Evolutionary conservation across 1,284 basidiomycete species (phyloP).

Genomic region (Ustilago esculenta): DNA sequence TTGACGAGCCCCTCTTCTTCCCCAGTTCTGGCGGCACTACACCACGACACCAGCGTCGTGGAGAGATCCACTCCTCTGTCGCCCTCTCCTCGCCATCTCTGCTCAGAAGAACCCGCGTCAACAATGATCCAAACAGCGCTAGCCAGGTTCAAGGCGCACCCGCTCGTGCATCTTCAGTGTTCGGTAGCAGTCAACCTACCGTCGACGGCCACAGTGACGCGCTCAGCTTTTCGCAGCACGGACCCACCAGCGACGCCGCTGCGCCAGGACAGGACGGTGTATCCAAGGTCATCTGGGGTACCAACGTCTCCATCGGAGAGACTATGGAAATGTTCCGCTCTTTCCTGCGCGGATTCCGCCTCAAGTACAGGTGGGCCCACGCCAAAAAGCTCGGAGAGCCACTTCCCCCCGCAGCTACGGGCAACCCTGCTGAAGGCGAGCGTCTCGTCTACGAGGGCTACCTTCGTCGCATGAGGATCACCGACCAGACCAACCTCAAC

Average conservation of each 20-base stretch:
- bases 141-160: constrained; percentile 16
- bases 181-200: constrained; percentile 77
- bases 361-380: constrained; percentile 84
- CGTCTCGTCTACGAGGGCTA: constrained; percentile 79
- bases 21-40: constrained; percentile 60
- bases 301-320: constrained; percentile 87
- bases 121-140: constrained; percentile 11
- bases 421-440: constrained; percentile 57
- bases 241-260: constrained; percentile 40
- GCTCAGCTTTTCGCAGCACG: constrained; percentile 58
- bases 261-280: constrained; percentile 72
- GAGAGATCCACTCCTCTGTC: constrained; percentile 62
- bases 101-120: constrained; percentile 22
- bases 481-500: constrained; percentile 86
- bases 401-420: constrained; percentile 30
- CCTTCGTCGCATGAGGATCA: constrained; percentile 84
- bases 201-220: constrained; percentile 72
- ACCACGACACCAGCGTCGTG: constrained; percentile 57
- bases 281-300: constrained; percentile 89
- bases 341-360: constrained; percentile 90
- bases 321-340: constrained; percentile 89
- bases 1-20: constrained; percentile 63
- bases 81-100: constrained; percentile 53
- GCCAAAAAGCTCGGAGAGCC: constrained; percentile 76
- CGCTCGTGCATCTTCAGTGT: constrained; percentile 79